Base-by-base conservation (phyloP, 2,329 filamentous ascomycete species). In the Zymoseptoria brevis region DNA sequence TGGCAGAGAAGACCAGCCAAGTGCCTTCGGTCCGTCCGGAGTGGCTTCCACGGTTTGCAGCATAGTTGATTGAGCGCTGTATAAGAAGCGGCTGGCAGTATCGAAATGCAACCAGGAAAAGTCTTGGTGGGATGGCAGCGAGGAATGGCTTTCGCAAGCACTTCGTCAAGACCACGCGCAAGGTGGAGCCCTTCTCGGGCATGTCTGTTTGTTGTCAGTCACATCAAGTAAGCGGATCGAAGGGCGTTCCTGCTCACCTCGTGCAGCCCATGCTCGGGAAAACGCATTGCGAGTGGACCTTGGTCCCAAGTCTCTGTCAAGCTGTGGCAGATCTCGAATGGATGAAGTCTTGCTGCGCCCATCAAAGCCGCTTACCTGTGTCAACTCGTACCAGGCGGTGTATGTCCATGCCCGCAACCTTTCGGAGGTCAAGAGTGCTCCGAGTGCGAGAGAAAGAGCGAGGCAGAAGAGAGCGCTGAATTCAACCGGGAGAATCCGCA, bases 21-120 rank as follows among this genome's bases (percentile, higher is more conserved):
- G 16, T 8, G 19, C 1, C 29, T 13, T 45, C 53, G 16, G 13
- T 48, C 8, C n/a, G 19, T 4, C 2, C 19, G 22, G 19, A 4
- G 21, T n/a, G 5, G 5, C 5, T 24, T 24, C 1, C 19, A 16
- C 7, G 7, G 21, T n/a, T 24, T 8, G n/a, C 13, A 7, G 22
- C 29, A 54, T 45, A 54, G 5, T 29, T 8, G 22, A 54, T 57
- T 4, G 56, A 53, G 11, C 16, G 1, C 13, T 35, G 19, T 30
- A 22, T 54, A 19, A 57, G 56, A 19, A 49, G 22, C 21, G 50
- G 50, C 19, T 57, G 56, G 22, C 8, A 54, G 21, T 57, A 57
- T 22, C 56, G 56, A 54, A 53, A 54, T 30, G 45, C 50, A 8
- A 53, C 50, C 35, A 54, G 19, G 21, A 53, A 53, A 4, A 54